Evolutionary conservation across 805 yeast genomes (phyloP).

Genomic region (Millerozyma miso): DNA sequence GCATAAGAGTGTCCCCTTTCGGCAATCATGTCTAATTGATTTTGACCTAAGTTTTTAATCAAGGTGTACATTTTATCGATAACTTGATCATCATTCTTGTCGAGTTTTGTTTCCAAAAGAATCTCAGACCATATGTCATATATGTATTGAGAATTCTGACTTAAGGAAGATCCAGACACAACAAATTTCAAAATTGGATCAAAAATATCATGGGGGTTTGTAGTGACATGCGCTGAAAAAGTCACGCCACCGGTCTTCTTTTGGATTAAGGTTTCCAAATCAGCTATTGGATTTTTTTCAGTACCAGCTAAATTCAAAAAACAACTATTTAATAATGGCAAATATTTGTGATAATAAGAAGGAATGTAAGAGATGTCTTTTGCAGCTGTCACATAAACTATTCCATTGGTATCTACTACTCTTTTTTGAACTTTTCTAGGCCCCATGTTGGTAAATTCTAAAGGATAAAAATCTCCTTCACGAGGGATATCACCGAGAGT

Average conservation of each 20-base stretch:
- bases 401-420: slow-evolving; percentile 72
- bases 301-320: slow-evolving; percentile 86
- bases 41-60: slow-evolving; percentile 70
- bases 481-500: slow-evolving; percentile 68
- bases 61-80: slow-evolving; percentile 67
- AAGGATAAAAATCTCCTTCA: slow-evolving; percentile 37
- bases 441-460: slow-evolving; percentile 24
- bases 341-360: slow-evolving; percentile 54
- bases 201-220: slow-evolving; percentile 48
- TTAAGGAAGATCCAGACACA: slow-evolving; percentile 66
- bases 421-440: slow-evolving; percentile 42
- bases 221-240: slow-evolving; percentile 53
- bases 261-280: slow-evolving; percentile 80
- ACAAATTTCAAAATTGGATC: slow-evolving; percentile 51
- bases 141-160: slow-evolving; percentile 56
- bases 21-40: slow-evolving; percentile 73
- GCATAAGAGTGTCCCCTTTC: slow-evolving; percentile 89
- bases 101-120: slow-evolving; percentile 64
- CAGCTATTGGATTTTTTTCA: slow-evolving; percentile 59
- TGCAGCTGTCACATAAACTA: slow-evolving; percentile 70
- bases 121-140: slow-evolving; percentile 66
- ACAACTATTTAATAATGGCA: slow-evolving; percentile 76
- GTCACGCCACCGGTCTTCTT: slow-evolving; percentile 80
- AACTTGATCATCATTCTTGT: slow-evolving; percentile 34
- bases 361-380: slow-evolving; percentile 62